A percentile compares a stretch with the other conserved stretches of the same genome.
Conservation (phyloP, 352 stramenopile species). For the Phytophthora pluvialis region DNA sequence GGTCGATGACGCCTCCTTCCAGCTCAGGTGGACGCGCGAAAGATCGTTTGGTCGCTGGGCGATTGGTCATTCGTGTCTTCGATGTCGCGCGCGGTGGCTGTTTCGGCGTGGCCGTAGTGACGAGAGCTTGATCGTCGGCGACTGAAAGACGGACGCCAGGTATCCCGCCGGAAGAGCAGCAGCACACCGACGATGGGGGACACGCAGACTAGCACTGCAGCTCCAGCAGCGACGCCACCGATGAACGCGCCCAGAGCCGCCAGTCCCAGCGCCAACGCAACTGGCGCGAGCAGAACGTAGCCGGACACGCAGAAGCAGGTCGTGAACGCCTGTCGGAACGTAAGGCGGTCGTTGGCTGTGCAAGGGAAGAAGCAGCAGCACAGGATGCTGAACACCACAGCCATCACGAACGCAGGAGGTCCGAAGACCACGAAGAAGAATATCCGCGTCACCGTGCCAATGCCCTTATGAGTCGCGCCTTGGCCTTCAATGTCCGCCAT, state of each 20-base stretch:
- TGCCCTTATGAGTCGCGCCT: constrained; percentile 43
- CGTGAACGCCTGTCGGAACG: constrained; percentile 65
- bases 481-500: constrained; percentile 69
- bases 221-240: constrained; percentile 29
- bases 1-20: not conserved
- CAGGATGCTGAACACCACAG: constrained; percentile 57
- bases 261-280: constrained; percentile 43
- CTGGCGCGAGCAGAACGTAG: constrained; percentile 59
- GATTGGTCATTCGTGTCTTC: constrained; percentile 40
- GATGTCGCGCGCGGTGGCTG: constrained; percentile 26
- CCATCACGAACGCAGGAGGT: constrained; percentile 63
- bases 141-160: constrained; percentile 5
- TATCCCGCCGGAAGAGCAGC: constrained; percentile 29
- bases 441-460: constrained; percentile 45
- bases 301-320: constrained; percentile 67
- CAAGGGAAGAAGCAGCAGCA: constrained; percentile 77
- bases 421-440: constrained; percentile 74
- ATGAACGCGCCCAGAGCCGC: constrained; percentile 36
- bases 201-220: constrained; percentile 35
- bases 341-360: constrained; percentile 45
- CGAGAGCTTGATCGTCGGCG: constrained; percentile 20
- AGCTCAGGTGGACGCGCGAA: constrained; percentile 30
- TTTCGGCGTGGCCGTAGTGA: constrained; percentile 21
- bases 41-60: constrained; percentile 38
- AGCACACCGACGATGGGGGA: constrained; percentile 40